These are phyloP conservation scores for Oleoguttula mirabilis DNA, from an alignment of 495 filamentous ascomycete species.

Conservation along the genomic window DNA sequence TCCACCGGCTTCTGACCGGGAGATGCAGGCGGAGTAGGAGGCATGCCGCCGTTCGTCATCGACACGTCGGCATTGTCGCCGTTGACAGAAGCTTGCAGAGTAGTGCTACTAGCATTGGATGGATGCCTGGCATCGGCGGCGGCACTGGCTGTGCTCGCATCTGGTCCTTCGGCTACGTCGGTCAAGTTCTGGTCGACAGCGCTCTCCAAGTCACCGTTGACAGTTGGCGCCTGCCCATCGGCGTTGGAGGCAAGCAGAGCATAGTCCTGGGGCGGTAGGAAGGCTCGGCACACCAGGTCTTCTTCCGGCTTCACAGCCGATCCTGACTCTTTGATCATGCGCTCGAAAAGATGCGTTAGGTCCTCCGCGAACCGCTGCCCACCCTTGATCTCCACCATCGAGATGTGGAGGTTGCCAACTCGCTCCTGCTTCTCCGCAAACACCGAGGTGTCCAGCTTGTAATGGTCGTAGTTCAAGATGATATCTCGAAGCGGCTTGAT, in stretches of 20 bases:
- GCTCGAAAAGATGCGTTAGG: slow-evolving; percentile 57
- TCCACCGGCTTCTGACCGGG: not conserved
- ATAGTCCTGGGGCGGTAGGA: slow-evolving; percentile 11
- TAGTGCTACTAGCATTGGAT: slow-evolving; percentile 13
- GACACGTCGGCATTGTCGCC: slow-evolving; percentile 3
- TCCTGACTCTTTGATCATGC: slow-evolving; percentile 48
- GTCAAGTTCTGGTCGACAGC: slow-evolving; percentile 2
- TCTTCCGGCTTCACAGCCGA: slow-evolving; percentile 53
- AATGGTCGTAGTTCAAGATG: slow-evolving; percentile 57
- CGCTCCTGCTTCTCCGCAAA: slow-evolving; percentile 47
- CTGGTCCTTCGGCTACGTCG: not conserved
- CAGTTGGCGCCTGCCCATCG: not conserved
- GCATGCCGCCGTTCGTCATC: slow-evolving; percentile 6
- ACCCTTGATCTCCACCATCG: slow-evolving; percentile 48
- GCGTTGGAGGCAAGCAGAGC: not conserved
- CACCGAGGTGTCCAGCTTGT: slow-evolving; percentile 51
- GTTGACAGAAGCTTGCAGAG: no score
- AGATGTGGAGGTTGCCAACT: slow-evolving; percentile 51
- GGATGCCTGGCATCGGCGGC: not conserved
- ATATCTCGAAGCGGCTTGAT: slow-evolving; percentile 71
- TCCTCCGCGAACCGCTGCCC: slow-evolving; percentile 49
- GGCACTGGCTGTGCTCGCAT: not conserved
- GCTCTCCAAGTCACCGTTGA: slow-evolving; percentile 1
- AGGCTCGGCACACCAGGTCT: slow-evolving; percentile 35
- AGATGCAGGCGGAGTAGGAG: slow-evolving; percentile 6